Base-by-base conservation (phyloP, 108 stramenopile species). In the Pelagomonas calceolata region DNA sequence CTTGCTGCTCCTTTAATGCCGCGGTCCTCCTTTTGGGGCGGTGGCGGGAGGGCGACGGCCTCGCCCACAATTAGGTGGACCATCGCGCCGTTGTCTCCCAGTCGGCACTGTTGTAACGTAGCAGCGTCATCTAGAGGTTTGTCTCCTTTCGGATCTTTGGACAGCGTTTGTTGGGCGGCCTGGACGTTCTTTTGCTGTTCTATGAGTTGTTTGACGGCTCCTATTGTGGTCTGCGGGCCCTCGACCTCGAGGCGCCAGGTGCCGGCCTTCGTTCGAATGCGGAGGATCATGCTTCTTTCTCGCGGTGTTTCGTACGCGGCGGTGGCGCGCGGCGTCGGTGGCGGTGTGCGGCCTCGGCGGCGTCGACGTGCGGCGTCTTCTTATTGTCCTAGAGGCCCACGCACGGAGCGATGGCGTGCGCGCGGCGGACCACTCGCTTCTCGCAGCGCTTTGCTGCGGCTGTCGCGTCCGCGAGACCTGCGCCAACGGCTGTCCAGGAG, bases 211-310 rank as follows among this genome's bases (percentile, higher is more conserved):
- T 72, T 36, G 51, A 80, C 71, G 75, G 71, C 77, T 7, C 4
- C 43, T 14, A 80, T 43, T 15, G 78, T 78, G 33, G 75, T 66
- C 29, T 44, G 63, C 44, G 79, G 65, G 17, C 32, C 46, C 71
- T 77, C 44, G 39, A 77, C 76, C n/a, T 79, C 76, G 66, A 81
- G 67, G 14, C 79, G 70, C 80, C 80, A 81, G 15, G 77, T 76
- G 9, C 80, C 80, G 43, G 43, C 68, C 21, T 73, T 70, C 18
- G 69, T 80, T 29, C 80, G 79, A 10, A 81, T 79, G 70, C 80
- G 80, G 44, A 81, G 44, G 63, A 81, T 72, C 80, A 80, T 80
- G 9, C 9, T 43, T n/a, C n/a, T n/a, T n/a, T n/a, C n/a, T n/a
- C n/a, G n/a, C n/a, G n/a, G n/a, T n/a, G n/a, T n/a, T n/a, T n/a